Evolutionary conservation across 371 early-diverging fungal genomes (phyloP), one percentile per base, ranked within the genome.

Genomic region (Amoeboradix gromovi): DNA sequence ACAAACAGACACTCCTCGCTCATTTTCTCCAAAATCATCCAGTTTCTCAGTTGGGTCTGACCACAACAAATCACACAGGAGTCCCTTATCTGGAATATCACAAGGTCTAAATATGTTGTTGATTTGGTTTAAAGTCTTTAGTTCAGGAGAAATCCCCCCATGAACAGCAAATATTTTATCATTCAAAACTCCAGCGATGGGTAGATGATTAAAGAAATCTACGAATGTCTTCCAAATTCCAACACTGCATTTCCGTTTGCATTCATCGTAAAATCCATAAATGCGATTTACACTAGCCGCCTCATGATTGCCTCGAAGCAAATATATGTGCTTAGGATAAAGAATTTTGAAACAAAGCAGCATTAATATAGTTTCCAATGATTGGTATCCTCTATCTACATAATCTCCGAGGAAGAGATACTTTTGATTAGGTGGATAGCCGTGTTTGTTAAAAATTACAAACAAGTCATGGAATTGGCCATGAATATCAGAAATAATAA

Each of bases 291-390:
- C 76, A 65, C 73, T 87, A 70, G 93, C 80, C 29, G 88, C 85
- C 77, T 97, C 98, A 73, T 97, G 98, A 74, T 97, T 97, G n/a
- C 98, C 98, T 65, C 98, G 81, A 5, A 97, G 85, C 5, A 97
- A 80, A 68, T 87, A 89, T 1, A 97, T 86, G 70, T 92, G 80
- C 30, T 87, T 82, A 5, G 98, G 98, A 77, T 92, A 91, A 66
- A 90, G 79, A 68, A 94, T 73, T 72, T 97, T 94, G 5, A 92
- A 79, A 72, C 90, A 90, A 0, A 88, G 82, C 72, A 97, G 77
- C 12, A 94, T 77, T 17, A 87, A 82, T 67, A 97, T 90, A 30
- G 94, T 94, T 73, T 97, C 98, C 28, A 97, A 86, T 68, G 90
- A 90, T 74, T 88, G 90, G 69, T 87, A 82, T 68, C 98, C 98